Evolutionary conservation across 169 alveolate species (phyloP).

Genomic region (Plasmodium gallinaceum): DNA sequence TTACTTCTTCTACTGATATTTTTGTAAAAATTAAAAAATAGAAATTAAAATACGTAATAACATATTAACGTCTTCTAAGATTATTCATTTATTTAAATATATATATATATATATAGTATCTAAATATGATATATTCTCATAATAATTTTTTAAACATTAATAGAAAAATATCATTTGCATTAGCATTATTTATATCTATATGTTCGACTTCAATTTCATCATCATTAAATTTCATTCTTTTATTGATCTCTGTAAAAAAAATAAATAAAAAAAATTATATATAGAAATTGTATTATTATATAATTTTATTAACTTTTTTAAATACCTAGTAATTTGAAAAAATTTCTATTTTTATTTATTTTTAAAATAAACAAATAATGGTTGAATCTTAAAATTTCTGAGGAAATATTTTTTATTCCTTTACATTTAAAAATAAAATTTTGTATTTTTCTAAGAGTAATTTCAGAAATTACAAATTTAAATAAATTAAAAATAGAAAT

Average conservation of each 20-base stretch:
- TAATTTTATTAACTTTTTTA: neutral
- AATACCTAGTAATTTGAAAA: conserved; percentile 59
- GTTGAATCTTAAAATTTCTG: conserved; percentile 14
- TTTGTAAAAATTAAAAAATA: too few relatives aligned
- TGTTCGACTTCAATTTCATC: conserved; percentile 44
- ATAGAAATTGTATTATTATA: neutral
- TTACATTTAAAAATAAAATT: conserved; percentile 27
- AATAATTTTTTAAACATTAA: conserved; percentile 49
- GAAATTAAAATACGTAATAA: too few relatives aligned
- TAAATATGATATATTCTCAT: neutral
- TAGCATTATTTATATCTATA: conserved; percentile 52
- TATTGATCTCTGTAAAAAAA: conserved; percentile 35
- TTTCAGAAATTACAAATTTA: conserved; percentile 27
- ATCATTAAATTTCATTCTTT: conserved; percentile 26
- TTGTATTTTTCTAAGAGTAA: conserved; percentile 17
- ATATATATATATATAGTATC: neutral
- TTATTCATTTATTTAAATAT: neutral
- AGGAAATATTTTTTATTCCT: conserved; percentile 7
- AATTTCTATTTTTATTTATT: conserved; percentile 17
- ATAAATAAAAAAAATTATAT: neutral
- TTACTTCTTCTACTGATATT: too few relatives aligned
- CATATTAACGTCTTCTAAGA: too few relatives aligned
- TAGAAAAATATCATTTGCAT: conserved; percentile 71
- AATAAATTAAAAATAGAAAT: conserved; percentile 53
- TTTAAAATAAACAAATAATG: conserved; percentile 35